Conservation (phyloP, 116 monocot species). For the Posidonia oceanica region DNA sequence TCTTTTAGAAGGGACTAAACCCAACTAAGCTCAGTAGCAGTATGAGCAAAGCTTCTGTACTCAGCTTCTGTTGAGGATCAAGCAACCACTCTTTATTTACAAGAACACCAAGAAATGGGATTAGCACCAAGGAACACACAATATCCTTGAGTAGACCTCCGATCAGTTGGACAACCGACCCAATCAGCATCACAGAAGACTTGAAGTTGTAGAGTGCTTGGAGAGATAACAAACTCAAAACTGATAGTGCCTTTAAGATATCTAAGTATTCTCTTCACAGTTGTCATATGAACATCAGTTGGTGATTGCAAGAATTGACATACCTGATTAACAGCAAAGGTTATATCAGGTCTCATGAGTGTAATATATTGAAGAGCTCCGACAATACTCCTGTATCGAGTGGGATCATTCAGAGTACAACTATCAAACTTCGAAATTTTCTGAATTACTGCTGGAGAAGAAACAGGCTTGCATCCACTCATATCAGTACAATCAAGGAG, state of each 20-base stretch:
- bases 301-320: background rate
- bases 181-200: no score
- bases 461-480: background rate
- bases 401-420: background rate
- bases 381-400: background rate
- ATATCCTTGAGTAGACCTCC: no score
- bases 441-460: background rate
- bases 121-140: background rate
- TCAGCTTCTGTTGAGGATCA: background rate
- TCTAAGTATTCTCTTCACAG: no score
- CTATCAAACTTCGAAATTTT: background rate
- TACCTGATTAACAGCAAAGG: no score
- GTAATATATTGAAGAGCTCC: background rate
- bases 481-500: no score
- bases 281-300: background rate
- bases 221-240: background rate
- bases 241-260: background rate
- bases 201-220: background rate
- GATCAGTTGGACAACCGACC: no score
- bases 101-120: background rate
- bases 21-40: no score
- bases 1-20: no score
- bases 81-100: background rate
- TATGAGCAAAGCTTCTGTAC: no score
- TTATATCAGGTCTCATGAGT: no score